These are phyloP conservation scores for Oryza glaberrima DNA, from an alignment of 176 grass and related monocot species.

Conservation along the genomic window DNA sequence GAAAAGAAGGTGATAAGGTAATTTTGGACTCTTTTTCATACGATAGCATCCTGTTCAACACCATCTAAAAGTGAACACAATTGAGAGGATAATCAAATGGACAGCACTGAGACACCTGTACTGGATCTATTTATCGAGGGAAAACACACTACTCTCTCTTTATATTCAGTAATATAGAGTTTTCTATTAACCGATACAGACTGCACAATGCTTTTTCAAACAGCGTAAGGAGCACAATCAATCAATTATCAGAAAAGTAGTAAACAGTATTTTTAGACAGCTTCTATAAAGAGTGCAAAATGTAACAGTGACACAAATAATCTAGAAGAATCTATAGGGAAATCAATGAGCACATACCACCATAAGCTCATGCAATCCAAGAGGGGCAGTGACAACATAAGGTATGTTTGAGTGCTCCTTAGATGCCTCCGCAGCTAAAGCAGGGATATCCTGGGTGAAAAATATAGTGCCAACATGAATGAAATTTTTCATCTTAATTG, in stretches of 20 bases:
- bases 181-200: background rate
- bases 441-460: conserved; percentile 79
- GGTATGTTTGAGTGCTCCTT: conserved; percentile 72
- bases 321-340: conserved; percentile 21
- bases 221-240: no score
- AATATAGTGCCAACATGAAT: background rate
- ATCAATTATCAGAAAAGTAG: background rate
- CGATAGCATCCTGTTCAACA: background rate
- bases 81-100: conserved; percentile 11
- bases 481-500: background rate
- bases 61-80: background rate
- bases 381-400: conserved; percentile 79
- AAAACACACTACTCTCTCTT: conserved; percentile 4
- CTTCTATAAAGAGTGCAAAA: background rate
- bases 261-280: background rate
- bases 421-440: conserved; percentile 72
- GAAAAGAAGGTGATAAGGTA: background rate
- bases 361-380: conserved; percentile 95
- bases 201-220: background rate
- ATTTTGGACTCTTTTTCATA: background rate
- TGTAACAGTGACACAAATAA: background rate
- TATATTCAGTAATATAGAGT: background rate
- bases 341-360: conserved; percentile 61
- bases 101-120: background rate
- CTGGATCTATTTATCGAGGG: background rate